These are phyloP conservation scores for Nicotiana obtusifolia DNA, from an alignment of 257 asterid species.

Conservation along the genomic window DNA sequence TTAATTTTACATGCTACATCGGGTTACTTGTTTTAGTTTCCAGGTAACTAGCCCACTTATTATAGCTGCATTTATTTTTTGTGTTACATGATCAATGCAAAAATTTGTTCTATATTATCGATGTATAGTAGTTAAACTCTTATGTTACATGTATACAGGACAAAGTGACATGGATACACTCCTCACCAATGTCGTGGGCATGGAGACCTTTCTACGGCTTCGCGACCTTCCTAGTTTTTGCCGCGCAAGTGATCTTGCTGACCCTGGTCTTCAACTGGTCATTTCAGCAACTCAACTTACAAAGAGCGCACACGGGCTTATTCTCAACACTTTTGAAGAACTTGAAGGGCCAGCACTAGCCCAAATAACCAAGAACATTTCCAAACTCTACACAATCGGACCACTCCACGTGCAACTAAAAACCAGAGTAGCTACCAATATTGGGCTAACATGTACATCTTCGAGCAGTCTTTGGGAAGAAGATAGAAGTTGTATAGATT, in stretches of 20 bases:
- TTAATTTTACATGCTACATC: background rate
- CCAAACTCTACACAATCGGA: conserved; percentile 27
- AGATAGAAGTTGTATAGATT: conserved; percentile 10
- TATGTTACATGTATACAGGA: background rate
- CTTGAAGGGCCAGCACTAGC: conserved; percentile 25
- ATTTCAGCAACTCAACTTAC: conserved; percentile 14
- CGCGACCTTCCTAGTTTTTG: conserved; percentile 27
- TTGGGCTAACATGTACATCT: background rate
- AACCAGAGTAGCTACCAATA: conserved; percentile 4
- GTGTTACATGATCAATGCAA: background rate
- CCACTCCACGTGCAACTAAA: conserved; percentile 25
- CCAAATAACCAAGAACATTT: conserved; percentile 14
- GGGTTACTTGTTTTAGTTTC: background rate
- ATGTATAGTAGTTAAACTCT: background rate
- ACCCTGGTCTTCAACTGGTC: conserved; percentile 9
- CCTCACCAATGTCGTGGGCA: conserved; percentile 13
- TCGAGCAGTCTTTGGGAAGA: background rate
- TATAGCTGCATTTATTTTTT: background rate
- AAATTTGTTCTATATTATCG: background rate
- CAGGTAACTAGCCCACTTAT: background rate
- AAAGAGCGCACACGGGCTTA: conserved; percentile 21
- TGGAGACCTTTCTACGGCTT: conserved; percentile 20
- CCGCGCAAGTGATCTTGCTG: conserved; percentile 4
- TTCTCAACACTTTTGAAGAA: conserved; percentile 30
- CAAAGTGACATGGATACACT: conserved; percentile 19